Conservation (phyloP, 768 basidiomycete genomes). For the Plicaturopsis crispa region DNA sequence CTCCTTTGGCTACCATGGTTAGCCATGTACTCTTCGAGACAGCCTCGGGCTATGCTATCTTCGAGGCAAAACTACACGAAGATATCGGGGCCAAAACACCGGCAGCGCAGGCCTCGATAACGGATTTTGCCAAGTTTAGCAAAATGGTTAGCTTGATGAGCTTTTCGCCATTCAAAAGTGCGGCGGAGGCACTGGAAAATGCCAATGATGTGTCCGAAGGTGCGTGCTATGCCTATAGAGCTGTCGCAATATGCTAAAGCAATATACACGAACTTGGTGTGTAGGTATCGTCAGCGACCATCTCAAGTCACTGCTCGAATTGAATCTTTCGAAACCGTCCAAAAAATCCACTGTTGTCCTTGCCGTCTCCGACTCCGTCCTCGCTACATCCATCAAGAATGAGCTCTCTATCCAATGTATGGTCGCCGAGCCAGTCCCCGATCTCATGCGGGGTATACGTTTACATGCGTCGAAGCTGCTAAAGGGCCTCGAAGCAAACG, state of each 20-base stretch:
- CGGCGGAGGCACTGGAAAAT: slow-evolving; percentile 91
- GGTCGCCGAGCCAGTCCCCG: slow-evolving; percentile 70
- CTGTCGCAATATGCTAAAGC: background rate
- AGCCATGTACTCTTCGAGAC: slow-evolving; percentile 92
- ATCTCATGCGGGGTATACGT: slow-evolving; percentile 89
- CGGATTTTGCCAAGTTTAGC: slow-evolving; percentile 79
- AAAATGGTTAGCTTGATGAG: slow-evolving; percentile 89
- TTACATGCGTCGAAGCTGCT: slow-evolving; percentile 86
- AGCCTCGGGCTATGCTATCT: slow-evolving; percentile 90
- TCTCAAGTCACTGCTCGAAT: slow-evolving; percentile 76
- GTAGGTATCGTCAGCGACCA: slow-evolving; percentile 82
- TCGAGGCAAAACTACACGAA: slow-evolving; percentile 81
- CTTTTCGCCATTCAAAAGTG: slow-evolving; percentile 91
- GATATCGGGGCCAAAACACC: slow-evolving; percentile 77
- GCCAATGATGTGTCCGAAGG: slow-evolving; percentile 96
- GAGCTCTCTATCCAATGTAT: slow-evolving; percentile 71
- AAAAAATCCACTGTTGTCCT: slow-evolving; percentile 65
- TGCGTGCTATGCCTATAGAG: slow-evolving; percentile 25
- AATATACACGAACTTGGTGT: background rate
- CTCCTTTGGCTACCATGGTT: too few relatives aligned
- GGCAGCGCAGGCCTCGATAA: slow-evolving; percentile 79
- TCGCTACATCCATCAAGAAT: slow-evolving; percentile 74
- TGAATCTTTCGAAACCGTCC: slow-evolving; percentile 75
- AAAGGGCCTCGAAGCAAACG: slow-evolving; percentile 80
- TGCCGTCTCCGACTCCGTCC: slow-evolving; percentile 67